phyloP scores from a whole-genome alignment of 352 stramenopile genomes.

The Pythium utonaiense region DNA sequence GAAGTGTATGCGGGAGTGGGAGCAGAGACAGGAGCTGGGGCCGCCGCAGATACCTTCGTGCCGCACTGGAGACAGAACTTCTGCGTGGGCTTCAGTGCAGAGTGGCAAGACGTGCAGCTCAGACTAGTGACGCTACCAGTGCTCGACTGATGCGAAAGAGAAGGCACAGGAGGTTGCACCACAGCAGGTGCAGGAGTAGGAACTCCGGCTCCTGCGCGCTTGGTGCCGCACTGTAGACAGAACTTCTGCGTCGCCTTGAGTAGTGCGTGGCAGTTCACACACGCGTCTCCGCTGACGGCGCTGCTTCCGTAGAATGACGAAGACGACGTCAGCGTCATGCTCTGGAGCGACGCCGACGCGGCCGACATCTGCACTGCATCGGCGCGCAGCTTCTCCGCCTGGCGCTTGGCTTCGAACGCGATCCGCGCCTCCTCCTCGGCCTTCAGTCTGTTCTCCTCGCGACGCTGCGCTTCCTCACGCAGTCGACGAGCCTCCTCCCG shows the following conservation, averaged over 20 bases:
- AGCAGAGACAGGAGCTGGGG: conserved; percentile 5
- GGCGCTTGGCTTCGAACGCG: conserved; percentile 59
- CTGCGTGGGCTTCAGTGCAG: conserved; percentile 50
- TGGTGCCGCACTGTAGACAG: conserved; percentile 66
- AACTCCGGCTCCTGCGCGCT: conserved; percentile 5
- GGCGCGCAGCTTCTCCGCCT: conserved; percentile 56
- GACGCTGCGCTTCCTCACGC: conserved; percentile 52
- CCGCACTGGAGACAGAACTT: conserved; percentile 83
- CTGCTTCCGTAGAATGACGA: conserved; percentile 24
- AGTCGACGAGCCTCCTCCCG: conserved; percentile 49
- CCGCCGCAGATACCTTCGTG: conserved; percentile 37
- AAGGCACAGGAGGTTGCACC: conserved; percentile 8
- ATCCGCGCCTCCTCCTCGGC: conserved; percentile 56
- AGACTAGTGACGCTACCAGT: conserved; percentile 16
- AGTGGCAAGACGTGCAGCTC: conserved; percentile 43
- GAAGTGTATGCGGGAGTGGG: conserved; percentile 1
- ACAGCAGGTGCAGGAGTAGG: conserved; percentile 16
- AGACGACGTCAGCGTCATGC: conserved; percentile 22
- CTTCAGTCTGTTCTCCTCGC: conserved; percentile 54
- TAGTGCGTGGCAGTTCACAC: conserved; percentile 35
- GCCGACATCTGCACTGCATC: conserved; percentile 52
- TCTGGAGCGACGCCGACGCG: conserved; percentile 5
- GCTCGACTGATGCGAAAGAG: neutral
- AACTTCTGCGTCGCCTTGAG: conserved; percentile 77
- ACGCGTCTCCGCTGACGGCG: conserved; percentile 13